A percentile compares a stretch with the other conserved stretches of the same genome.
Evolutionary conservation across 495 filamentous ascomycete species (phyloP).

Genomic region (Oleoguttula mirabilis): DNA sequence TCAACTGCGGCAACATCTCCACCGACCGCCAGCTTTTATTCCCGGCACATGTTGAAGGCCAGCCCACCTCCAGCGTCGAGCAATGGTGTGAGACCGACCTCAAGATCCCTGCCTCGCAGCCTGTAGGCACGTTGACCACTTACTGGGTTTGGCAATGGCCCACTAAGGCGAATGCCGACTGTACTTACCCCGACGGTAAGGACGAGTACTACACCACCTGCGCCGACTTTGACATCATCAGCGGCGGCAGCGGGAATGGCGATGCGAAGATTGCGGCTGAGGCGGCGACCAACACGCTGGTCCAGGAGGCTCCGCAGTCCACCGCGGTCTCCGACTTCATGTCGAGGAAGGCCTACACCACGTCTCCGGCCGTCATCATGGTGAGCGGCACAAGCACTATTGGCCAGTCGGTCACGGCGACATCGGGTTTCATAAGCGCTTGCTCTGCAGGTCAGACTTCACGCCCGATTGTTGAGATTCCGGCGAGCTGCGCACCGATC

Average conservation of each 20-base stretch:
- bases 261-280: slow-evolving; percentile 31
- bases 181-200: slow-evolving; percentile 39
- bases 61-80: slow-evolving; percentile 26
- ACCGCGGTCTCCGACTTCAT: slow-evolving; percentile 22
- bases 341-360: slow-evolving; percentile 22
- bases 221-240: slow-evolving; percentile 58
- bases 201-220: slow-evolving; percentile 72
- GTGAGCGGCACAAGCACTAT: slow-evolving; percentile 5
- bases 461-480: background rate
- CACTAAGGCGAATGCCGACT: slow-evolving; percentile 37
- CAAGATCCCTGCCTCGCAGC: slow-evolving; percentile 46
- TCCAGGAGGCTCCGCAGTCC: slow-evolving; percentile 25
- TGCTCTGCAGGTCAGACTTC: slow-evolving; percentile 3
- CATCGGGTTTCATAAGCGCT: background rate
- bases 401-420: background rate
- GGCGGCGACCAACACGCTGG: slow-evolving; percentile 29
- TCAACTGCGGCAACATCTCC: slow-evolving; percentile 43
- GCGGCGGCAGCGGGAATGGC: slow-evolving; percentile 20
- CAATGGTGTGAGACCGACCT: slow-evolving; percentile 72
- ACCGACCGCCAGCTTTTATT: slow-evolving; percentile 40
- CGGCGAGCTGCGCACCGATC: slow-evolving; percentile 6
- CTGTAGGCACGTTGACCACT: slow-evolving; percentile 51
- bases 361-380: slow-evolving; percentile 5
- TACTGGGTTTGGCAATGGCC: slow-evolving; percentile 97
- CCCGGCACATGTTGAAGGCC: slow-evolving; percentile 29